Evolutionary conservation across 2,329 filamentous ascomycete species (phyloP).

Genomic region (Fusarium sulawesiense): DNA sequence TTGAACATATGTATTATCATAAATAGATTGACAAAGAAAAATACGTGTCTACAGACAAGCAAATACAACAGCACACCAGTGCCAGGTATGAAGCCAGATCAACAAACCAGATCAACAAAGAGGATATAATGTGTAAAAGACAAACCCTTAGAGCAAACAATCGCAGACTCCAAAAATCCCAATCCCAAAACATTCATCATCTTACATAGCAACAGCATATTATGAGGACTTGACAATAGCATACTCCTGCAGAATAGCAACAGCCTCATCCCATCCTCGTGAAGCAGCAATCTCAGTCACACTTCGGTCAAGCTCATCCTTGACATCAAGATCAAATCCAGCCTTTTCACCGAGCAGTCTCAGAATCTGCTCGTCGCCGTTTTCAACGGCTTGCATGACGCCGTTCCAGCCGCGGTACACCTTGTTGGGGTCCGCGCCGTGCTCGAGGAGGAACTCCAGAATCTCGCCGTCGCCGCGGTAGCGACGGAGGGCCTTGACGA

Average conservation of each 20-base stretch:
- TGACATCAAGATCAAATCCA: conserved; percentile 63
- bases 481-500: conserved; percentile 75
- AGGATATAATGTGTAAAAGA: conserved; percentile 35
- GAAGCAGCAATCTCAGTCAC: conserved; percentile 69
- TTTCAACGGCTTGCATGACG: conserved; percentile 73
- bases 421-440: conserved; percentile 75
- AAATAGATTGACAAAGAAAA: conserved; percentile 32
- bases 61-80: conserved; percentile 11
- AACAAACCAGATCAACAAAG: conserved; percentile 14
- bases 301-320: conserved; percentile 65
- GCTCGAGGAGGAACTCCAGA: conserved; percentile 70
- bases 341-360: conserved; percentile 61
- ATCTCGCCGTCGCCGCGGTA: conserved; percentile 68
- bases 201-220: conserved; percentile 22
- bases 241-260: conserved; percentile 55
- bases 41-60: conserved; percentile 23
- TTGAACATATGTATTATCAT: conserved; percentile 24
- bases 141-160: background rate
- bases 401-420: conserved; percentile 75
- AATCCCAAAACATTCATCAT: conserved; percentile 32
- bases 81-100: conserved; percentile 24
- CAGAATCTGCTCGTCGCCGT: conserved; percentile 67
- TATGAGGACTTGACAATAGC: conserved; percentile 27
- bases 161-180: conserved; percentile 37
- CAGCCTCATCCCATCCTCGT: conserved; percentile 69